Evolutionary conservation across 495 filamentous ascomycete genomes (phyloP).

Genomic region (Aspergillus homomorphus): DNA sequence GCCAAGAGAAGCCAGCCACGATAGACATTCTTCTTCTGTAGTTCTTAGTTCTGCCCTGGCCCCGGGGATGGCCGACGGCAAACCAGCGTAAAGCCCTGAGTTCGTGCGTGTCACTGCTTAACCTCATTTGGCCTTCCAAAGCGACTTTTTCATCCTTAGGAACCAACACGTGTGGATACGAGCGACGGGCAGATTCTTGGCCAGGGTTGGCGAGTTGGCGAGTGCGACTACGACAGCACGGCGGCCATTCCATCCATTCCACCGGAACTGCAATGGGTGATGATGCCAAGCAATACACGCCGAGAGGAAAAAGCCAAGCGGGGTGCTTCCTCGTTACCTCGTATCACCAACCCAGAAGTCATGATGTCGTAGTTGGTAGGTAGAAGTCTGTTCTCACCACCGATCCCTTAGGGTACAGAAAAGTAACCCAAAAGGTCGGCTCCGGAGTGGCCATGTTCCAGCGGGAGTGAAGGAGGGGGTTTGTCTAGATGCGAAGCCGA

Average conservation of each 20-base stretch:
- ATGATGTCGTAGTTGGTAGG: background rate
- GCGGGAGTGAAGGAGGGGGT: no score
- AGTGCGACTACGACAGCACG: slow-evolving; percentile 3
- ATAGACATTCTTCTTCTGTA: background rate
- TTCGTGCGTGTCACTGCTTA: background rate
- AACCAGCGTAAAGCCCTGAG: background rate
- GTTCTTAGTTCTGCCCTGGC: background rate
- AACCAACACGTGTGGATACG: slow-evolving; percentile 6
- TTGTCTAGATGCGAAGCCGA: background rate
- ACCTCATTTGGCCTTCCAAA: background rate
- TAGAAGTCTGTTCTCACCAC: background rate
- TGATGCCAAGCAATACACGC: background rate
- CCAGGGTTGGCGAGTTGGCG: background rate
- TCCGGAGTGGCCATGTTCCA: background rate
- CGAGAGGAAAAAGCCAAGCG: background rate
- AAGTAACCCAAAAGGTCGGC: background rate
- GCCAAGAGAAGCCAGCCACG: background rate
- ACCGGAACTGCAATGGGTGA: background rate
- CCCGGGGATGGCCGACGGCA: background rate
- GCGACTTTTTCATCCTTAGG: background rate
- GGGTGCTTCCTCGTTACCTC: background rate
- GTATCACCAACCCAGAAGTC: background rate
- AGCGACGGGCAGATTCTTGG: background rate
- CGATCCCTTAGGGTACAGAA: background rate
- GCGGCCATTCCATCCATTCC: slow-evolving; percentile 1